These are phyloP conservation scores for Fragaria nilgerrensis DNA, from an alignment of 306 rosid species.

Conservation along the genomic window DNA sequence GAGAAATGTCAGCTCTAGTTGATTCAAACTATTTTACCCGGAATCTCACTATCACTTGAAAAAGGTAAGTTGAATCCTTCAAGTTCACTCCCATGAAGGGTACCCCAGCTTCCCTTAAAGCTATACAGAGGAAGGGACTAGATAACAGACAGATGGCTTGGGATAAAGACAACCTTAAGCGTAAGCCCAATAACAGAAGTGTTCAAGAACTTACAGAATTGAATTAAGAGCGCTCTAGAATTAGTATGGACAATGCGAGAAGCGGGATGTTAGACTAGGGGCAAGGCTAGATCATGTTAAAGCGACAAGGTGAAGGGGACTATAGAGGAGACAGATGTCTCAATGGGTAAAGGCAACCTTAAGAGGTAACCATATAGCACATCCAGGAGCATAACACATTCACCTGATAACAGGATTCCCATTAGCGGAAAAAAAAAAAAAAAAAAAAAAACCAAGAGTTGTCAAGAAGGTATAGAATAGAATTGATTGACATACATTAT, in stretches of 20 bases:
- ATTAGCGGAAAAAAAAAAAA: not conserved
- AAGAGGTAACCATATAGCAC: not conserved
- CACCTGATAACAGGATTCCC: constrained; percentile 6
- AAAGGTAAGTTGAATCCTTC: constrained; percentile 13
- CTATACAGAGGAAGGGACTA: constrained; percentile 4
- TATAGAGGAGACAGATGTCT: not conserved
- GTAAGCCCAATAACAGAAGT: not conserved
- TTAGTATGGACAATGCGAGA: not conserved
- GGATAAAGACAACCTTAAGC: constrained; percentile 15
- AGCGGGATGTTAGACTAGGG: not conserved
- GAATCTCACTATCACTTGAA: constrained; percentile 34
- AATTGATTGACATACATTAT: constrained; percentile 12
- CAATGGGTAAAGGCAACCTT: not conserved
- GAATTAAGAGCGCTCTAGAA: not conserved
- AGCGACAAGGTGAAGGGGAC: constrained; percentile 1
- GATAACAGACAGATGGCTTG: constrained; percentile 24
- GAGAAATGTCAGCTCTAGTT: constrained; percentile 40
- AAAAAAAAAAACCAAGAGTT: not conserved
- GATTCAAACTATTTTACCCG: constrained; percentile 30
- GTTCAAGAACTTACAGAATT: constrained; percentile 3
- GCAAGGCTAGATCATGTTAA: not conserved
- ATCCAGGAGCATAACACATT: not conserved
- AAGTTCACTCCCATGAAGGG: constrained; percentile 1
- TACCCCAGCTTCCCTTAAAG: not conserved
- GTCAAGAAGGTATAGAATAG: constrained; percentile 7